Base-by-base conservation (phyloP, 371 early-diverging fungal genomes). In the Haplosporangium sp. region DNA sequence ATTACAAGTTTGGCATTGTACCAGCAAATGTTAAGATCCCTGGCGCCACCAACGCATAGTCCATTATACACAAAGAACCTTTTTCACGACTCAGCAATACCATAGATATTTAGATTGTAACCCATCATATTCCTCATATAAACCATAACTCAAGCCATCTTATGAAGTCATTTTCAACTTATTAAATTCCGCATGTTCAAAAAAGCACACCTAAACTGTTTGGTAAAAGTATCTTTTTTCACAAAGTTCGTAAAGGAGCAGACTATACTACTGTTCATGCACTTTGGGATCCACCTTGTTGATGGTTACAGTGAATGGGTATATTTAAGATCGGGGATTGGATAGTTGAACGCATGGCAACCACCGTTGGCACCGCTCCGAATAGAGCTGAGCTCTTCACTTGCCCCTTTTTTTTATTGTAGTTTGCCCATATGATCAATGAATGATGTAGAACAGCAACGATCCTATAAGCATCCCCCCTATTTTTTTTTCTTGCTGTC, bases 1-100 rank as follows among this genome's bases (percentile, higher is more conserved):
- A 84, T 61, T 77, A 84, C 77, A 81, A 84, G 75, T 84, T 84
- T 55, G 84, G 84, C 53, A 71, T 77, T 50, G 74, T 84, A 13
- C 78, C 83, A 5, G 37, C 75, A 5, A 71, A 74, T 35, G 72
- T 40, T 48, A 81, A 75, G 72, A 60, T 81, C 42, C 72, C 82
- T 19, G 61, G 69, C 15, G 61, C 47, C 47, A 13, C 47, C 58
- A 65, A 19, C 52, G 64, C 60, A 47, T 38, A 44, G 53, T 37
- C 57, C 55, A 8, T 34, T 55, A 55, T 10, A 35, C 15, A 11
- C 6, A 55, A 15, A 17, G 55, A 55, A 55, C 55, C 20, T 34
- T 15, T 45, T 38, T 52, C 35, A 59, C 39, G 39, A 59, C 45
- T 10, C 60, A 40, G 39, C 10, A 39, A 39, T 56, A 56, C 34